Conservation (phyloP, 352 stramenopile genomes). For the Phytophthora multivora region DNA sequence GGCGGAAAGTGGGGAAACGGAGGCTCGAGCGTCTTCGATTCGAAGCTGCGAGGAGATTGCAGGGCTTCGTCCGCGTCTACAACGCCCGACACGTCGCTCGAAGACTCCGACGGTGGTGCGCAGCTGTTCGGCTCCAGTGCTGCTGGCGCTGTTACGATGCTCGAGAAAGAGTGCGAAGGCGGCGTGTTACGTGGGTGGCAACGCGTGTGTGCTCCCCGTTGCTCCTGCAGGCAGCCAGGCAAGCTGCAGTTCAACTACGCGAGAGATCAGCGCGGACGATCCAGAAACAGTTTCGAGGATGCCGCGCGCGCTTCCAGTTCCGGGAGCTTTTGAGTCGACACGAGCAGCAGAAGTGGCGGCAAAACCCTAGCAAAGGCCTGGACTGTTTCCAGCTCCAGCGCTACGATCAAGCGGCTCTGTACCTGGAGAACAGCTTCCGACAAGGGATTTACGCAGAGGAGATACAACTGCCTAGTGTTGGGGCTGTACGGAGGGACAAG, state of each 20-base stretch:
- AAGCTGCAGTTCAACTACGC: slow-evolving; percentile 25
- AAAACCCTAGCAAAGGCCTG: slow-evolving; percentile 58
- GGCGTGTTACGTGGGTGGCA: slow-evolving; percentile 25
- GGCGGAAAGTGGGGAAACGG: slow-evolving; percentile 26
- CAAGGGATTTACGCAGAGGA: slow-evolving; percentile 42
- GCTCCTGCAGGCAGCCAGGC: slow-evolving; percentile 20
- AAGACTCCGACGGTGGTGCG: slow-evolving; percentile 32
- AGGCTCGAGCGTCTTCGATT: slow-evolving; percentile 21
- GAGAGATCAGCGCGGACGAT: slow-evolving; percentile 37
- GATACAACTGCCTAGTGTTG: not conserved
- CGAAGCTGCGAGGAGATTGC: slow-evolving; percentile 36
- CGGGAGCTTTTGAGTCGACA: slow-evolving; percentile 34
- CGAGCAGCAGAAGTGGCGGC: slow-evolving; percentile 51
- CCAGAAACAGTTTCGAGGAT: slow-evolving; percentile 54
- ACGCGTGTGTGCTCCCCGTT: slow-evolving; percentile 20
- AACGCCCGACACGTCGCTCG: slow-evolving; percentile 31
- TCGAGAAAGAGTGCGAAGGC: slow-evolving; percentile 17
- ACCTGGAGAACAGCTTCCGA: slow-evolving; percentile 52
- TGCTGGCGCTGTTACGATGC: slow-evolving; percentile 47
- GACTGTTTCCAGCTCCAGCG: slow-evolving; percentile 38
- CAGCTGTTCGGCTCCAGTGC: slow-evolving; percentile 51
- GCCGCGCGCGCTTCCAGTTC: slow-evolving; percentile 38
- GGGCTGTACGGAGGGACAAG: not conserved
- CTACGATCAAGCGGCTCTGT: slow-evolving; percentile 52
- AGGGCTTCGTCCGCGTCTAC: slow-evolving; percentile 55